These are phyloP conservation scores for Botryococcus braunii DNA, from an alignment of 163 green algal species.

Conservation along the genomic window DNA sequence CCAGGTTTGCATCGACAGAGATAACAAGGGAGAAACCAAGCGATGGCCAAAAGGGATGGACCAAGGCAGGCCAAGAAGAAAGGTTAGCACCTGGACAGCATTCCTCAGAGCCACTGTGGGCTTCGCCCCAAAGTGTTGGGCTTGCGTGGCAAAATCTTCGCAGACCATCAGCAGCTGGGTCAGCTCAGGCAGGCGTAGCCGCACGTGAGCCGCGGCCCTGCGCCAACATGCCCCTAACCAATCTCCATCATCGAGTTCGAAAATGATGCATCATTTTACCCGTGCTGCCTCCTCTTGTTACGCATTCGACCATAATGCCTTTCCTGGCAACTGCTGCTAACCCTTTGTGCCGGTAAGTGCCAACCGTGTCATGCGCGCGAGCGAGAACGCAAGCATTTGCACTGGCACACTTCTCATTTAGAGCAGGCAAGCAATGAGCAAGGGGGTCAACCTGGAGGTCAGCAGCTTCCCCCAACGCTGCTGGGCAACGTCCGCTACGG, in stretches of 20 bases:
- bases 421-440: no score
- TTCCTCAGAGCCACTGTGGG: conserved; percentile 14
- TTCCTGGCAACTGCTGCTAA: no score
- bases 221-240: not conserved
- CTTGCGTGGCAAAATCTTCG: conserved; percentile 12
- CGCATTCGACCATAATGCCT: no score
- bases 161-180: conserved; percentile 23
- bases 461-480: conserved; percentile 28
- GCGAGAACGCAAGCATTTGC: no score
- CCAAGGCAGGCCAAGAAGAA: not conserved
- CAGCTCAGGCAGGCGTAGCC: conserved; percentile 22
- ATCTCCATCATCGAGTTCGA: no score
- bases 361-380: no score
- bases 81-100: conserved; percentile 14
- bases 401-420: no score
- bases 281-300: no score
- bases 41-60: not conserved
- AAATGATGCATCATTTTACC: no score
- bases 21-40: no score
- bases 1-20: no score
- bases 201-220: conserved; percentile 11
- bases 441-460: conserved; percentile 12
- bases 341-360: no score
- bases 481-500: conserved; percentile 19
- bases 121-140: conserved; percentile 11